Conservation (phyloP, 2,329 filamentous ascomycete species). For the Colletotrichum salicis region DNA sequence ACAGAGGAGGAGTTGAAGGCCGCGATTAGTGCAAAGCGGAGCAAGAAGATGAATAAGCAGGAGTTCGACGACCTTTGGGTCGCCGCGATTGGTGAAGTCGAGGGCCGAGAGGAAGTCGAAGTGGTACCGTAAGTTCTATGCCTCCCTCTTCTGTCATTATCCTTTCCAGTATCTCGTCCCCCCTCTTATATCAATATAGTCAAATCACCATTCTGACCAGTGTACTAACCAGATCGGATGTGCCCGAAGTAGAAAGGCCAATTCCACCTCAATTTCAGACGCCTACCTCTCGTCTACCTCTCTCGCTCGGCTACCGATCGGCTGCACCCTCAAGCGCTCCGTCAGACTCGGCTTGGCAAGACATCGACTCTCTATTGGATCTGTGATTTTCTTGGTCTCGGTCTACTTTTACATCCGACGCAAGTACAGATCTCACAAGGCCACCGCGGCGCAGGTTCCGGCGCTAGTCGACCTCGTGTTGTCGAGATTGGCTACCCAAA, state of each 20-base stretch:
- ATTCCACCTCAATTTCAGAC: constrained; percentile 69
- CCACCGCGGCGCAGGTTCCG: constrained; percentile 79
- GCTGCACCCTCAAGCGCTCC: constrained; percentile 82
- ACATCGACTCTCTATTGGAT: constrained; percentile 86
- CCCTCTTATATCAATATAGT: constrained; percentile 17
- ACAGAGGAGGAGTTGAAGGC: constrained; percentile 81
- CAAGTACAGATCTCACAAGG: constrained; percentile 70
- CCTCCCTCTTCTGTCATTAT: constrained; percentile 20
- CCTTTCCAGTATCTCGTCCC: constrained; percentile 4
- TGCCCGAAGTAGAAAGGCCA: constrained; percentile 77
- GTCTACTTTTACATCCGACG: constrained; percentile 71
- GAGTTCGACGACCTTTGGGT: constrained; percentile 93
- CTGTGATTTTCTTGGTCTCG: constrained; percentile 64
- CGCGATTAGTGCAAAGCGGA: constrained; percentile 78
- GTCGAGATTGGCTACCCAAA: constrained; percentile 84
- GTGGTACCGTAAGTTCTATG: constrained; percentile 64
- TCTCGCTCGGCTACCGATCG: constrained; percentile 90
- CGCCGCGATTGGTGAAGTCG: constrained; percentile 78
- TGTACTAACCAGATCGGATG: constrained; percentile 87
- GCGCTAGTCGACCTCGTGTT: constrained; percentile 86
- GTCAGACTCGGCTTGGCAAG: constrained; percentile 83
- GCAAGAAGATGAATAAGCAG: constrained; percentile 83
- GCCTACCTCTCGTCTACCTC: constrained; percentile 82
- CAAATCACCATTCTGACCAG: constrained; percentile 60
- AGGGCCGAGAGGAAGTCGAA: constrained; percentile 69